Evolutionary conservation across 2,329 filamentous ascomycete species (phyloP).

Genomic region (Nemania diffusa): DNA sequence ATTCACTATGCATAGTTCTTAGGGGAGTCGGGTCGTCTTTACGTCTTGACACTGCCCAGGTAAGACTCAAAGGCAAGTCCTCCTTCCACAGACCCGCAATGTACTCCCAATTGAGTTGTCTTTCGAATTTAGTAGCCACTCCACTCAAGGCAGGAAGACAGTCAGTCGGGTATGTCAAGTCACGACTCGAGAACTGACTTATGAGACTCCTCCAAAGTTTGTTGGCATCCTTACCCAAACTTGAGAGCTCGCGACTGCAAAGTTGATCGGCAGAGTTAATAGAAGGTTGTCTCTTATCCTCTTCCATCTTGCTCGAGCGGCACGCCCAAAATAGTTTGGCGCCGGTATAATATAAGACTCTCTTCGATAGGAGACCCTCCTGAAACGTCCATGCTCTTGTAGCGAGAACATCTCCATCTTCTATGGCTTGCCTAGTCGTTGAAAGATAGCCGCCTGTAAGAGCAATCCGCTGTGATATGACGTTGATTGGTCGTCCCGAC

Average conservation of each 20-base stretch:
- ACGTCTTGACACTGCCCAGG: constrained; percentile 1
- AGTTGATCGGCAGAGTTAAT: constrained; percentile 7
- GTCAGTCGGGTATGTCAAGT: constrained; percentile 1
- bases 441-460: constrained; percentile 2
- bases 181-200: neutral
- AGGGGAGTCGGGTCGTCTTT: neutral
- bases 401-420: constrained; percentile 8
- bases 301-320: neutral
- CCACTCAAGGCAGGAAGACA: constrained; percentile 2
- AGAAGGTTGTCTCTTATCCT: neutral
- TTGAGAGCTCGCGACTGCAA: neutral
- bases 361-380: constrained; percentile 5
- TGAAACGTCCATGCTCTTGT: constrained; percentile 6
- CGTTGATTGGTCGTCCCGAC: neutral
- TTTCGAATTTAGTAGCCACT: constrained; percentile 8
- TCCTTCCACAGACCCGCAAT: constrained; percentile 1
- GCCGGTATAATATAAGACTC: constrained; percentile 3
- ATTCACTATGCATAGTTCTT: neutral
- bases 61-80: constrained; percentile 1
- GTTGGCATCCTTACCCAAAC: neutral
- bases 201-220: neutral
- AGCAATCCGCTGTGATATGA: constrained; percentile 3
- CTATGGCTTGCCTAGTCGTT: neutral
- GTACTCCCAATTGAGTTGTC: constrained; percentile 4
- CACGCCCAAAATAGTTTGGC: constrained; percentile 1